A percentile compares a stretch with the other conserved stretches of the same genome.
phyloP scores from a whole-genome alignment of 2,329 filamentous ascomycete species.

The Aspergillus arachidicola region DNA sequence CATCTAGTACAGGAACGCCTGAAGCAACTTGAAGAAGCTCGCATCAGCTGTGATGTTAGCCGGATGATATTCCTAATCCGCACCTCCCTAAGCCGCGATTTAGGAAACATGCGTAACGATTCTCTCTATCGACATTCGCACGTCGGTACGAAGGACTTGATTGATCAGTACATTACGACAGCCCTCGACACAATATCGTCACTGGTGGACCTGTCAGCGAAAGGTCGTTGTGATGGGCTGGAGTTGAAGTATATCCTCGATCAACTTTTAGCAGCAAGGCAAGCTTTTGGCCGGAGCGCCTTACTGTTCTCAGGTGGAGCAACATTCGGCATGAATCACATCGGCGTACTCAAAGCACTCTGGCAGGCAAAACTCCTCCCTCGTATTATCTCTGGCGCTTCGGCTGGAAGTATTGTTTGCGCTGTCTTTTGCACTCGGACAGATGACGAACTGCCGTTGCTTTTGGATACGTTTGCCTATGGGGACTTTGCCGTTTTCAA shows the following conservation, averaged over 20 bases:
- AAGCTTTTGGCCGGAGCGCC: slow-evolving; percentile 83
- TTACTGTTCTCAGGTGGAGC: slow-evolving; percentile 82
- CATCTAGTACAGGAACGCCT: slow-evolving; percentile 70
- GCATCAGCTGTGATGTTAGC: slow-evolving; percentile 69
- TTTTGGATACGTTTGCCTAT: slow-evolving; percentile 72
- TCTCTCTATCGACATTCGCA: slow-evolving; percentile 82
- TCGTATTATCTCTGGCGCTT: slow-evolving; percentile 84
- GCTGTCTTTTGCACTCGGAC: slow-evolving; percentile 76
- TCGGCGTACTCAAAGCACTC: slow-evolving; percentile 81
- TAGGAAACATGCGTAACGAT: slow-evolving; percentile 84
- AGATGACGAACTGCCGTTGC: slow-evolving; percentile 73
- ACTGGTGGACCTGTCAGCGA: slow-evolving; percentile 65
- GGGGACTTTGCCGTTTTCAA: slow-evolving; percentile 84
- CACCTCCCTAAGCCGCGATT: slow-evolving; percentile 75
- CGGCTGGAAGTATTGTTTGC: slow-evolving; percentile 83
- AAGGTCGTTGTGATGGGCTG: slow-evolving; percentile 54
- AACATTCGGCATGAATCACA: slow-evolving; percentile 89
- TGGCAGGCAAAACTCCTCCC: slow-evolving; percentile 76
- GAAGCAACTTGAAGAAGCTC: slow-evolving; percentile 72
- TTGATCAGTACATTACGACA: slow-evolving; percentile 84
- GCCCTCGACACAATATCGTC: slow-evolving; percentile 73
- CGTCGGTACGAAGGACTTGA: slow-evolving; percentile 81
- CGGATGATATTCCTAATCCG: slow-evolving; percentile 80
- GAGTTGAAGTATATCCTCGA: slow-evolving; percentile 66
- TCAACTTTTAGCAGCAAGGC: slow-evolving; percentile 69